Percentiles rank a stretch among this genome's conserved stretches.
Evolutionary conservation across 73 alveolate genomes (phyloP).

Genomic region (Tetrahymena thermophila): DNA sequence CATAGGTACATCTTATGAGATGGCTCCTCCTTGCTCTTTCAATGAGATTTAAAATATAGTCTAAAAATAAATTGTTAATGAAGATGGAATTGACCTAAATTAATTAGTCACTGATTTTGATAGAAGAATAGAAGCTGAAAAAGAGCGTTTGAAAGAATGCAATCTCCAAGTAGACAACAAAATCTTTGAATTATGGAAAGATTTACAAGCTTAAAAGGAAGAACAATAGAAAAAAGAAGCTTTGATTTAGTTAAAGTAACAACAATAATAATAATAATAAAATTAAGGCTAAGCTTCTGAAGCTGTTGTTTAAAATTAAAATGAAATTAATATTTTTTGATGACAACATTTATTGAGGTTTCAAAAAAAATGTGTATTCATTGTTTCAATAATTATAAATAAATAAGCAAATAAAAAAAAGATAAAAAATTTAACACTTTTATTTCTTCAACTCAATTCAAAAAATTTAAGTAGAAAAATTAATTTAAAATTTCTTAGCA

Average conservation of each 20-base stretch:
- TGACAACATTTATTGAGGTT: background rate
- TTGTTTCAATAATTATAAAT: too few relatives aligned
- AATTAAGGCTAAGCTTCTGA: background rate
- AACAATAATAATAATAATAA: background rate
- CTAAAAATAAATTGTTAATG: background rate
- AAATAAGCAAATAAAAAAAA: too few relatives aligned
- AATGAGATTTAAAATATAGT: conserved; percentile 7
- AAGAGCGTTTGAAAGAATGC: background rate
- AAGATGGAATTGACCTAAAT: background rate
- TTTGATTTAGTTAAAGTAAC: background rate
- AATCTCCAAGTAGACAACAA: background rate
- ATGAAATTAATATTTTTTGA: background rate
- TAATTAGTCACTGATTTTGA: background rate
- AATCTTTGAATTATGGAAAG: background rate
- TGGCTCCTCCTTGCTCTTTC: conserved; percentile 30
- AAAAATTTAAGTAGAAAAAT: too few relatives aligned
- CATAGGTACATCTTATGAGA: conserved; percentile 19
- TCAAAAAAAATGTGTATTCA: too few relatives aligned
- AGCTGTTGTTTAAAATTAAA: background rate
- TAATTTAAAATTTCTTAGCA: too few relatives aligned
- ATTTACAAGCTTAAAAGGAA: background rate
- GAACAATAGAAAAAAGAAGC: background rate
- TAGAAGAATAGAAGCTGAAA: background rate
- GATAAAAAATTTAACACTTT: too few relatives aligned
- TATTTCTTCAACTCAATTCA: too few relatives aligned